A percentile compares a stretch with the other conserved stretches of the same genome.
phyloP scores from a whole-genome alignment of 2,329 filamentous ascomycete genomes.

The Penicillium concentricum region DNA sequence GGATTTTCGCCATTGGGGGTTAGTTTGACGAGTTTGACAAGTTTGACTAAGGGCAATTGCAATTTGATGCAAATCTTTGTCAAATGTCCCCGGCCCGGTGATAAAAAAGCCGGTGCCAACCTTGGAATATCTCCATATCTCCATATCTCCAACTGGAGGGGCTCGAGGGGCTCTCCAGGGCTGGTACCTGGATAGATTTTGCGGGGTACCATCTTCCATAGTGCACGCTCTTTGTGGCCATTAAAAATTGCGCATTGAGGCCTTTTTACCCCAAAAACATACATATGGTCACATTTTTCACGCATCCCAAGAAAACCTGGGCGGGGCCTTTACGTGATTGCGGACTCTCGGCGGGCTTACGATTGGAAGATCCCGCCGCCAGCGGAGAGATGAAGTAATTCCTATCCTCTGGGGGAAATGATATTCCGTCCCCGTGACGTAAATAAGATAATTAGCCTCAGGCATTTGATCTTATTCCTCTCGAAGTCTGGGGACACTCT shows the following conservation, averaged over 20 bases:
- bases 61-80: slow-evolving; percentile 1
- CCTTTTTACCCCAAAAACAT: slow-evolving; percentile 1
- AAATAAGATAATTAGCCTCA: neutral
- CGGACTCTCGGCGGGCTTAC: slow-evolving; percentile 16
- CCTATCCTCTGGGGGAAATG: slow-evolving; percentile 7
- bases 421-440: slow-evolving; percentile 14
- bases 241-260: slow-evolving; percentile 7
- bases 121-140: no score
- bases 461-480: neutral
- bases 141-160: slow-evolving; percentile 13
- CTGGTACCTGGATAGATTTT: slow-evolving; percentile 24
- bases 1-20: slow-evolving; percentile 19
- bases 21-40: neutral
- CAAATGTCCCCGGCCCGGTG: slow-evolving; percentile 18
- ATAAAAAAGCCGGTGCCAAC: neutral
- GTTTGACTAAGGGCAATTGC: neutral
- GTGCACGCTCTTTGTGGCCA: slow-evolving; percentile 8
- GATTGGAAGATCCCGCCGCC: slow-evolving; percentile 26
- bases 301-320: slow-evolving; percentile 1
- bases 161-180: slow-evolving; percentile 1
- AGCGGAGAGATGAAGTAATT: slow-evolving; percentile 19
- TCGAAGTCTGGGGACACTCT: neutral
- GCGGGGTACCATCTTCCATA: slow-evolving; percentile 22
- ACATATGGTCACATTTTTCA: neutral
- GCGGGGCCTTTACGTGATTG: slow-evolving; percentile 25